Percentiles rank a stretch among this genome's conserved stretches.
Evolutionary conservation across 805 yeast genomes (phyloP).

Genomic region (Saccharomycopsis oosterbeekiorum): DNA sequence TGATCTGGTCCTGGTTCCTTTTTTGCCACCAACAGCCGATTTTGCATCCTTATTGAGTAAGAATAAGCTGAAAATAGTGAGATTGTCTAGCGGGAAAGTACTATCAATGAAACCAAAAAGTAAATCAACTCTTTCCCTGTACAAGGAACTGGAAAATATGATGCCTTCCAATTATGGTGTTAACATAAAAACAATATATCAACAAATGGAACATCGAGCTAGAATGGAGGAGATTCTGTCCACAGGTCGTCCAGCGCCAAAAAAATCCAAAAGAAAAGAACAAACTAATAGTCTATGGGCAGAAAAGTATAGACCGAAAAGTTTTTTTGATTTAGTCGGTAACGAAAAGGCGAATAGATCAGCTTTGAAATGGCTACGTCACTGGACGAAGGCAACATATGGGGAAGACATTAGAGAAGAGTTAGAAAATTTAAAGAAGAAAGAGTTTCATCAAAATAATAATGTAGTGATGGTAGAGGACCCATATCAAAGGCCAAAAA

Average conservation of each 20-base stretch:
- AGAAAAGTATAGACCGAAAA: conserved; percentile 59
- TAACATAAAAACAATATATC: conserved; percentile 29
- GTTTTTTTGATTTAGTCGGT: conserved; percentile 59
- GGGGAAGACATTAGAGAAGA: conserved; percentile 32
- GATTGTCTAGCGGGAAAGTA: conserved; percentile 4
- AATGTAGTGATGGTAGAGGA: conserved; percentile 26
- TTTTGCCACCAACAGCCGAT: not conserved
- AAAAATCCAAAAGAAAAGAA: not conserved
- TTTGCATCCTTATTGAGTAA: conserved; percentile 2
- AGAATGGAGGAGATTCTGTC: conserved; percentile 15
- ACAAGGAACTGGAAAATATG: not conserved
- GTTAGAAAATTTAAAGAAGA: not conserved
- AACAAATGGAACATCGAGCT: conserved; percentile 24
- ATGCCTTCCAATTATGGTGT: conserved; percentile 27
- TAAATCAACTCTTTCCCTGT: not conserved
- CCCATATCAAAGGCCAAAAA: conserved; percentile 47
- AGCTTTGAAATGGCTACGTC: conserved; percentile 52
- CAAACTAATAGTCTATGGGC: conserved; percentile 31
- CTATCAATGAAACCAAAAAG: conserved; percentile 10
- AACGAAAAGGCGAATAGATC: conserved; percentile 54
- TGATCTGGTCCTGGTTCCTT: not conserved
- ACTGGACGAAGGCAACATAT: conserved; percentile 55
- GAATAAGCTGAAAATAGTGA: conserved; percentile 3
- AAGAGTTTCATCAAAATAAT: conserved; percentile 10
- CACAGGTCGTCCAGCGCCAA: not conserved